These are phyloP conservation scores for Naganishia cerealis DNA, from an alignment of 1,284 basidiomycete species.

Conservation along the genomic window DNA sequence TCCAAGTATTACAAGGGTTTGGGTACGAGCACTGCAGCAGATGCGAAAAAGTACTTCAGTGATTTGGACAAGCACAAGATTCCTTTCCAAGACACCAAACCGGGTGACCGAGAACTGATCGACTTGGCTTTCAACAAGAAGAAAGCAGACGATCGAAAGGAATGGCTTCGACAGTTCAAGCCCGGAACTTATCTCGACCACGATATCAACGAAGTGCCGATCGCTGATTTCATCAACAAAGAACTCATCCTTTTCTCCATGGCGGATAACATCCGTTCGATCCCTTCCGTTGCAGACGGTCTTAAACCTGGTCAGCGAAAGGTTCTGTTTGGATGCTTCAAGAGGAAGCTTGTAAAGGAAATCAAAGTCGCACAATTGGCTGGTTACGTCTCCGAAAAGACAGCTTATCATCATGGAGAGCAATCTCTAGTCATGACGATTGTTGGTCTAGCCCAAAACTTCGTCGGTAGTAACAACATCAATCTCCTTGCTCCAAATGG, in stretches of 20 bases:
- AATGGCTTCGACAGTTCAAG: conserved; percentile 95
- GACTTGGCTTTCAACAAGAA: conserved; percentile 99
- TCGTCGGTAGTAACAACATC: conserved; percentile 93
- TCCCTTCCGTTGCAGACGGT: conserved; percentile 89
- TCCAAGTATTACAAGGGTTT: conserved; percentile 99
- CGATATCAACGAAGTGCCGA: conserved; percentile 78
- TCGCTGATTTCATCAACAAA: conserved; percentile 95
- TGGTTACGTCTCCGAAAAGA: conserved; percentile 90
- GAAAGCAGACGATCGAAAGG: conserved; percentile 97
- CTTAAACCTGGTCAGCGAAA: conserved; percentile 99
- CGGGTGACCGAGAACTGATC: conserved; percentile 84
- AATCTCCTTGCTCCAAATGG: conserved; percentile 87
- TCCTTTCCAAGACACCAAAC: conserved; percentile 77
- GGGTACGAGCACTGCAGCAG: conserved; percentile 84
- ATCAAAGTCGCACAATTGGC: conserved; percentile 96
- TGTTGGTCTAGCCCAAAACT: conserved; percentile 90
- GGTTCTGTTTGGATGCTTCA: conserved; percentile 93
- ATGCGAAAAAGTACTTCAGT: conserved; percentile 90
- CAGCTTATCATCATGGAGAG: conserved; percentile 97
- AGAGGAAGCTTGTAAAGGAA: conserved; percentile 85
- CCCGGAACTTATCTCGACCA: conserved; percentile 95
- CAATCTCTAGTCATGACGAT: conserved; percentile 82
- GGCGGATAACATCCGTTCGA: conserved; percentile 96
- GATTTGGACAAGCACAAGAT: conserved; percentile 92
- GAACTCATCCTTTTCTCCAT: conserved; percentile 98